Conservation (phyloP, 75 land plant genomes). For the Isoetes taiwanensis region DNA sequence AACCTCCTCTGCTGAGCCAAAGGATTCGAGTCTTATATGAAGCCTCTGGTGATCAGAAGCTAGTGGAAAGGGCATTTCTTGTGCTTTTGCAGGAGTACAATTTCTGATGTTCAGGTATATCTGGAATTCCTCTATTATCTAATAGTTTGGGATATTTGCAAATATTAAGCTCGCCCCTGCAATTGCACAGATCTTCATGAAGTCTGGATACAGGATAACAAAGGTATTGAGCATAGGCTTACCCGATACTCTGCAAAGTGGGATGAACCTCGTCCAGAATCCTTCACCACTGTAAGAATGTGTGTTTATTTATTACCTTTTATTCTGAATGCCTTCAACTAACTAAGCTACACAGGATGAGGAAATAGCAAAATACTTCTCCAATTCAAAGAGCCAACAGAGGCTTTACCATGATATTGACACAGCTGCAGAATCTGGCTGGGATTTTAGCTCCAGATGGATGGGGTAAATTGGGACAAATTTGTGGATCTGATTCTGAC, state of each 20-base stretch:
- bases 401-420: slow-evolving; percentile 64
- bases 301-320: too few relatives aligned
- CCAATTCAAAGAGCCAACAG: slow-evolving; percentile 19
- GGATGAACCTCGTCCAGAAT: slow-evolving; percentile 86
- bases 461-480: slow-evolving; percentile 77
- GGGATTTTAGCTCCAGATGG: slow-evolving; percentile 99
- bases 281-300: slow-evolving; percentile 46
- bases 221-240: slow-evolving; percentile 35
- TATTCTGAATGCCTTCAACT: too few relatives aligned
- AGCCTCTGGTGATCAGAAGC: slow-evolving; percentile 35
- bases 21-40: slow-evolving; percentile 55
- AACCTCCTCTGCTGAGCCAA: slow-evolving; percentile 81
- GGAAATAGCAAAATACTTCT: slow-evolving; percentile 40
- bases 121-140: too few relatives aligned
- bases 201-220: slow-evolving; percentile 42
- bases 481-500: too few relatives aligned
- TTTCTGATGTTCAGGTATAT: slow-evolving; percentile 71
- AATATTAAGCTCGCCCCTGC: neutral
- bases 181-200: slow-evolving; percentile 43
- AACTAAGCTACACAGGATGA: slow-evolving; percentile 34
- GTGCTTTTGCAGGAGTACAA: slow-evolving; percentile 51
- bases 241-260: slow-evolving; percentile 76
- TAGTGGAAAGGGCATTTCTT: slow-evolving; percentile 50
- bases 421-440: slow-evolving; percentile 86
- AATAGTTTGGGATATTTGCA: too few relatives aligned